Evolutionary conservation across 2,329 filamentous ascomycete species (phyloP), one percentile per base, ranked within the genome.

Genomic region (Penicillium italicum): DNA sequence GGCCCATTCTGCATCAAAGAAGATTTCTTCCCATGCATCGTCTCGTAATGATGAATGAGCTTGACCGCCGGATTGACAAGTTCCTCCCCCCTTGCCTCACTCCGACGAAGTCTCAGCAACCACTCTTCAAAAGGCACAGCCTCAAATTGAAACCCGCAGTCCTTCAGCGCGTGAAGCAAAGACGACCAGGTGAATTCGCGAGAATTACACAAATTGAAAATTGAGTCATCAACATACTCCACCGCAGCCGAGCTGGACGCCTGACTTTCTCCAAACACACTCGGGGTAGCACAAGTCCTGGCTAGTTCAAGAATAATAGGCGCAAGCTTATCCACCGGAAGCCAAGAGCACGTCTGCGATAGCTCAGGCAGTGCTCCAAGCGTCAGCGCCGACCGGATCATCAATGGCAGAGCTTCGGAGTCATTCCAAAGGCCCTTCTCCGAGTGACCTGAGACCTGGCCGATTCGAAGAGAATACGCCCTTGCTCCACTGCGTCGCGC

Each of bases 391-490:
- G 68, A 73, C 2, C 68, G 65, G 3, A 74, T 64, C 62, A 74
- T 66, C 7, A 72, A 50, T 3, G 71, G 71, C 0, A 72, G 49
- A 1, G 69, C 68, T 43, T 74, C 71, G 0, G 51, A 63, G 46
- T 71, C 69, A 49, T 72, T 73, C 71, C 71, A 74, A 5, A 70
- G 50, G 1, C 69, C 69, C 26, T 62, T 65, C 38, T 66, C 66
- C 1, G 70, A 71, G 45, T 72, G 68, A 4, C 71, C 70, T 0
- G 69, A 71, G 0, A 73, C 66, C 50, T 73, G 71, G 0, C 71
- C 71, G 18, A 72, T 73, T 3, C 71, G 68, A 5, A 73, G 65
- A 0, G 69, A 67, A 53, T 64, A 71, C 0, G 65, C 56, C 11
- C 62, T 58, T 9, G 69, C 69, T 0, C 67, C 67, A 12, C 54